Evolutionary conservation across 805 yeast species (phyloP).

Genomic region (Candida dajiaensis): DNA sequence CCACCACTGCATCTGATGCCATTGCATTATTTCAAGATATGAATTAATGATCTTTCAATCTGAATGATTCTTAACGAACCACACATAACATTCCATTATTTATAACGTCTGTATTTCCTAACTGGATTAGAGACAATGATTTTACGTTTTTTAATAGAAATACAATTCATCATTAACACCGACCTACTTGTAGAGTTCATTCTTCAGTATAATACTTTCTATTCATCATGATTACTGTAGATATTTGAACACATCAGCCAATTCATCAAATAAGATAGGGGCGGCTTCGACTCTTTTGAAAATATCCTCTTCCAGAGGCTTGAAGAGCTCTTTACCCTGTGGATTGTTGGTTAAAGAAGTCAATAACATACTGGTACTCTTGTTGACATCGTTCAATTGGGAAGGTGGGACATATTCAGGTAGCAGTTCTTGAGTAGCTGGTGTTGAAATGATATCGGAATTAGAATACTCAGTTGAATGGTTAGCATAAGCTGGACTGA

Average conservation of each 20-base stretch:
- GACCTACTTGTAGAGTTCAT: not conserved
- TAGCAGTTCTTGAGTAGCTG: conserved; percentile 12
- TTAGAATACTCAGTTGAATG: not conserved
- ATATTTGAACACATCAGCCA: conserved; percentile 20
- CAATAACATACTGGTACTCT: conserved; percentile 31
- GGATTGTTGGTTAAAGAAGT: conserved; percentile 29
- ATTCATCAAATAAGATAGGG: conserved; percentile 28
- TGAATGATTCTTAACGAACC: not conserved
- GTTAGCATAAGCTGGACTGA: conserved; percentile 11
- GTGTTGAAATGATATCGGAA: conserved; percentile 2
- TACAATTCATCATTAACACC: not conserved
- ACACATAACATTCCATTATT: not conserved
- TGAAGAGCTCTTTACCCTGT: conserved; percentile 28
- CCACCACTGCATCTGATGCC: conserved; percentile 13
- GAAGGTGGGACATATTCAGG: conserved; percentile 25
- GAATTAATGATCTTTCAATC: not conserved
- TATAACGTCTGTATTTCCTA: not conserved
- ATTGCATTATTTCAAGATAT: conserved; percentile 11
- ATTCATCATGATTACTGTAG: conserved; percentile 4
- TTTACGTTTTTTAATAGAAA: not conserved
- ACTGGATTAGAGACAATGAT: not conserved
- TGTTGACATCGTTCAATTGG: conserved; percentile 34
- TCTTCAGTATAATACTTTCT: not conserved
- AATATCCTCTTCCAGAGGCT: conserved; percentile 26
- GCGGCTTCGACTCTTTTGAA: conserved; percentile 28